These are phyloP conservation scores for Blastobotrys raffinosifermentans DNA, from an alignment of 1,139 yeast species.

Conservation along the genomic window DNA sequence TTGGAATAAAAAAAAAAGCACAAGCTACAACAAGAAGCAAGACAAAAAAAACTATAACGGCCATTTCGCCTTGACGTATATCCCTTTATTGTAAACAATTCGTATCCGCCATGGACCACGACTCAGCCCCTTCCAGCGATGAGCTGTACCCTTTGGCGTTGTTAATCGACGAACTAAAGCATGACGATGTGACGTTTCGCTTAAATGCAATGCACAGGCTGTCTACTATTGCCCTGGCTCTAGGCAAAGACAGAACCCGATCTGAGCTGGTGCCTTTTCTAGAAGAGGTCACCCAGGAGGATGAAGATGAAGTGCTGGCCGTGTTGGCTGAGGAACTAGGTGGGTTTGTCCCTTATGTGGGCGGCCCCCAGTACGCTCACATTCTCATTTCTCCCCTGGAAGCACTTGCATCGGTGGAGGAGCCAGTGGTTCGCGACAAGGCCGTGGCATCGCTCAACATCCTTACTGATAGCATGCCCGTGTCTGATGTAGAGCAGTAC, in stretches of 20 bases:
- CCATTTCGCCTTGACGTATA: background rate
- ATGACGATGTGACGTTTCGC: conserved; percentile 90
- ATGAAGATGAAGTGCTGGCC: conserved; percentile 96
- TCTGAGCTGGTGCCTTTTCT: conserved; percentile 86
- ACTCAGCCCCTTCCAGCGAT: conserved; percentile 27
- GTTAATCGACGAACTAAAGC: conserved; percentile 91
- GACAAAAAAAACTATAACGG: background rate
- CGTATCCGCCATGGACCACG: conserved; percentile 13
- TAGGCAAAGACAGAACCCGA: conserved; percentile 91
- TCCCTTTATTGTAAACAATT: conserved; percentile 7
- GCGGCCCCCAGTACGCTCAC: conserved; percentile 76
- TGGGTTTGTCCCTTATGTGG: conserved; percentile 76
- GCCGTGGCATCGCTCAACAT: conserved; percentile 82
- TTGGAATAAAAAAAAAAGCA: conserved; percentile 1
- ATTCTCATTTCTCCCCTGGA: conserved; percentile 81
- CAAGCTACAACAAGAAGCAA: background rate
- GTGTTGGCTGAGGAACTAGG: conserved; percentile 90
- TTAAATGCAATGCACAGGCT: conserved; percentile 93
- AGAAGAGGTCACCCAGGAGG: conserved; percentile 89
- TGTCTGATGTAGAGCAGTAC: conserved; percentile 58
- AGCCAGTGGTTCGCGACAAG: conserved; percentile 94
- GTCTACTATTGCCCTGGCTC: conserved; percentile 90
- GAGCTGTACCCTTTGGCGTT: conserved; percentile 93
- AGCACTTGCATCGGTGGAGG: conserved; percentile 87
- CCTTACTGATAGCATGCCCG: conserved; percentile 60